Conservation (phyloP, 1,284 basidiomycete genomes). For the Quambalaria eucalypti region DNA sequence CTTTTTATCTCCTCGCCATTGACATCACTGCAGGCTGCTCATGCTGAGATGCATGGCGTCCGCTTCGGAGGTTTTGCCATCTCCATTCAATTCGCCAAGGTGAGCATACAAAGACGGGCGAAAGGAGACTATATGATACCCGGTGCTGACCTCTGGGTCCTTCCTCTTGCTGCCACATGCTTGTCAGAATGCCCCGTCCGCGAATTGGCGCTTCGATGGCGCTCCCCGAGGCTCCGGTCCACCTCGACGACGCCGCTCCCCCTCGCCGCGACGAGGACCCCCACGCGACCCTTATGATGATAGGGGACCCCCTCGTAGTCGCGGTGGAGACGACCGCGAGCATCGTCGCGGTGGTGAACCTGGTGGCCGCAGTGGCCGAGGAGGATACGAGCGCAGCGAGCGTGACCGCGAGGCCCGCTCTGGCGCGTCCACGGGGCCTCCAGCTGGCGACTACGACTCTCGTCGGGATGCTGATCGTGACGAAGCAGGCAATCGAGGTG, state of each 20-base stretch:
- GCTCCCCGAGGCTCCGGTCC: not conserved
- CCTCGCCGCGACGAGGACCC: not conserved
- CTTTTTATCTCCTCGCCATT: not conserved
- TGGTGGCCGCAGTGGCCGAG: not conserved
- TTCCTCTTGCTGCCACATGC: not conserved
- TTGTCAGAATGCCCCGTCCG: constrained; percentile 21
- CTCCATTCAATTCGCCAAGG: constrained; percentile 37
- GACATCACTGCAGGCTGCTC: constrained; percentile 15
- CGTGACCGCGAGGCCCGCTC: too few relatives aligned
- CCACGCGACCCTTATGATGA: not conserved
- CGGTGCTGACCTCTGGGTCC: not conserved
- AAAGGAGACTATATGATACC: not conserved
- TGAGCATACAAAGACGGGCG: not conserved
- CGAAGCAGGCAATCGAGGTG: too few relatives aligned
- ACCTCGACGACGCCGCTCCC: not conserved
- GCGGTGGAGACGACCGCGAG: not conserved
- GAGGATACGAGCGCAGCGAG: not conserved
- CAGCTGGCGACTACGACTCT: too few relatives aligned
- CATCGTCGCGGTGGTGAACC: not conserved
- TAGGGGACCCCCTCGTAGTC: not conserved
- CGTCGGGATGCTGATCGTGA: too few relatives aligned
- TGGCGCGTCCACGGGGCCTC: too few relatives aligned
- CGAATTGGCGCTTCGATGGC: constrained; percentile 30
- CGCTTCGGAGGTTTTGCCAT: constrained; percentile 28
- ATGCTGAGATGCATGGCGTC: constrained; percentile 38